Conservation (phyloP, 768 basidiomycete genomes). For the Pholiota conissans region DNA sequence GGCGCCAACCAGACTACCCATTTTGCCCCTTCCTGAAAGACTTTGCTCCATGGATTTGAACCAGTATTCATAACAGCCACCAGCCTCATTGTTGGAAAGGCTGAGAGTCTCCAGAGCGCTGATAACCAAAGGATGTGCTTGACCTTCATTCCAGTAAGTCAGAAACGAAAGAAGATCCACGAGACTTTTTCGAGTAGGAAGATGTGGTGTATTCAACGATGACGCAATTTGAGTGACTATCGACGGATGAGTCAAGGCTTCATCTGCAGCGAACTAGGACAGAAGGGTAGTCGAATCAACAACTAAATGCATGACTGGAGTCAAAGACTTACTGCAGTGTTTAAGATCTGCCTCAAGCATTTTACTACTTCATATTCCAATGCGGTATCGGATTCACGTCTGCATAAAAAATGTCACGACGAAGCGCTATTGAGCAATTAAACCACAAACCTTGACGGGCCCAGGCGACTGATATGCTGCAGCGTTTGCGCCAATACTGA, state of each 20-base stretch:
- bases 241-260: conserved; percentile 70
- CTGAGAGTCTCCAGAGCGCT: conserved; percentile 76
- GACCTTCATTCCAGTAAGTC: conserved; percentile 62
- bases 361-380: conserved; percentile 90
- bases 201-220: conserved; percentile 78
- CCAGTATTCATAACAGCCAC: conserved; percentile 82
- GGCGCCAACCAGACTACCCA: conserved; percentile 95
- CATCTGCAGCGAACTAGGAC: conserved; percentile 60
- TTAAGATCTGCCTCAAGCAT: conserved; percentile 82
- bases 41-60: conserved; percentile 78
- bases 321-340: conserved; percentile 35
- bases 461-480: conserved; percentile 72
- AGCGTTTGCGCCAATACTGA: conserved; percentile 82
- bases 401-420: conserved; percentile 23
- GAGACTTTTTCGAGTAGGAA: conserved; percentile 75
- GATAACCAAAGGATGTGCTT: conserved; percentile 67
- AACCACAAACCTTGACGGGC: conserved; percentile 52
- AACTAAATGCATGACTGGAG: conserved; percentile 4
- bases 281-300: conserved; percentile 8
- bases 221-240: conserved; percentile 81
- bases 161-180: conserved; percentile 79
- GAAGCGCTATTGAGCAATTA: not conserved
- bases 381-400: conserved; percentile 61
- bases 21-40: conserved; percentile 83
- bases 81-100: conserved; percentile 57